Conservation (phyloP, 2,329 filamentous ascomycete genomes). For the Verticillium tricorpus region DNA sequence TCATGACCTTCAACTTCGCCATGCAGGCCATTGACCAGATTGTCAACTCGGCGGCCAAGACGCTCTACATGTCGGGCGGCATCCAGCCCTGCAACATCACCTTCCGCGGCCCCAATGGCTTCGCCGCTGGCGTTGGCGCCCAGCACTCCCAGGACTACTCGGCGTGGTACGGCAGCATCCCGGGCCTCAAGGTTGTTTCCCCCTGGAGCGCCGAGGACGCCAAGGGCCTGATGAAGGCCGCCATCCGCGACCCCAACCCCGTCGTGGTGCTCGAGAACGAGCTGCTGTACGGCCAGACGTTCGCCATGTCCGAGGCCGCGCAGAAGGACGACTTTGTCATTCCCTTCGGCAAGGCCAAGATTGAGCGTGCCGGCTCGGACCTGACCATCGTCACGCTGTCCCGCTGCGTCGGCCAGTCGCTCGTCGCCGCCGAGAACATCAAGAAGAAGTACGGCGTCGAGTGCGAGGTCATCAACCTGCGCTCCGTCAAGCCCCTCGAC, state of each 20-base stretch:
- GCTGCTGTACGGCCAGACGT: conserved; percentile 85
- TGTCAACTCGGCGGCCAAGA: conserved; percentile 98
- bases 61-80: conserved; percentile 99
- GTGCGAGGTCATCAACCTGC: conserved; percentile 95
- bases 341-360: conserved; percentile 98
- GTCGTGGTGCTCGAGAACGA: conserved; percentile 90
- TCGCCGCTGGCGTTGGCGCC: conserved; percentile 89
- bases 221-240: conserved; percentile 95
- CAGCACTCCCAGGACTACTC: conserved; percentile 99
- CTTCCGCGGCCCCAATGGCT: conserved; percentile 98
- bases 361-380: conserved; percentile 94
- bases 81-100: conserved; percentile 99
- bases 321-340: conserved; percentile 96
- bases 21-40: conserved; percentile 99
- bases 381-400: conserved; percentile 93
- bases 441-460: conserved; percentile 97
- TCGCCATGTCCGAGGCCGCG: conserved; percentile 96
- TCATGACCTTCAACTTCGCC: conserved; percentile 99
- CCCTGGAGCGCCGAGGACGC: conserved; percentile 98
- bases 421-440: conserved; percentile 82
- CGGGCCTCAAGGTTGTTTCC: conserved; percentile 92
- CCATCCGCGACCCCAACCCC: conserved; percentile 96
- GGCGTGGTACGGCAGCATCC: conserved; percentile 98
- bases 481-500: conserved; percentile 94
- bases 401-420: conserved; percentile 88